Evolutionary conservation across 106 monocot species (phyloP).

Genomic region (Dioscorea dumetorum): DNA sequence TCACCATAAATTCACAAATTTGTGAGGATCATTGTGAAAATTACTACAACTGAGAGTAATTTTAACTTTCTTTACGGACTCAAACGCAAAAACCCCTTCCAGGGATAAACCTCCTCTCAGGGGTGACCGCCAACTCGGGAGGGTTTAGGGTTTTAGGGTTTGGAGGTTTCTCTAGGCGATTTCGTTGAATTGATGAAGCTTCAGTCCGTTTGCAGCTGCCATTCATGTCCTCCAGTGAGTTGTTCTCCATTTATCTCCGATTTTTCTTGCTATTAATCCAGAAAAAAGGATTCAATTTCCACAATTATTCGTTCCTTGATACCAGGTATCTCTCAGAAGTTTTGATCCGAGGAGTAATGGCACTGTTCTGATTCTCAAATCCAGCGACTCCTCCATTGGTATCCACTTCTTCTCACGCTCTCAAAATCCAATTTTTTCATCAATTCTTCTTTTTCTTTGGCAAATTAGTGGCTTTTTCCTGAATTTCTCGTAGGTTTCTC

Average conservation of each 20-base stretch:
- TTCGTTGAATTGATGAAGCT: neutral
- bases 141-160: conserved; percentile 1
- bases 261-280: neutral
- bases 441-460: no score
- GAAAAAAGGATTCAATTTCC: neutral
- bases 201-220: neutral
- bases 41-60: no score
- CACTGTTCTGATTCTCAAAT: neutral
- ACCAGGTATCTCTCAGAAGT: neutral
- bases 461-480: neutral
- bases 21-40: no score
- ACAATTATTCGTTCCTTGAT: neutral
- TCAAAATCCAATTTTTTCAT: neutral
- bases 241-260: neutral
- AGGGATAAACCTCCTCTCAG: no score
- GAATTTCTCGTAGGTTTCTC: neutral
- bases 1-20: no score
- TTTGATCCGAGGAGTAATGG: neutral
- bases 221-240: neutral
- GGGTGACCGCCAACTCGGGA: neutral
- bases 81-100: no score
- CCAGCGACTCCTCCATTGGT: no score
- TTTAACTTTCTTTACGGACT: no score
- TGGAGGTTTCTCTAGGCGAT: neutral
- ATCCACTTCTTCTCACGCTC: no score